A percentile compares a stretch with the other conserved stretches of the same genome.
These are phyloP conservation scores for Fusarium sp. DNA, from an alignment of 2,329 filamentous ascomycete species.

Conservation along the genomic window DNA sequence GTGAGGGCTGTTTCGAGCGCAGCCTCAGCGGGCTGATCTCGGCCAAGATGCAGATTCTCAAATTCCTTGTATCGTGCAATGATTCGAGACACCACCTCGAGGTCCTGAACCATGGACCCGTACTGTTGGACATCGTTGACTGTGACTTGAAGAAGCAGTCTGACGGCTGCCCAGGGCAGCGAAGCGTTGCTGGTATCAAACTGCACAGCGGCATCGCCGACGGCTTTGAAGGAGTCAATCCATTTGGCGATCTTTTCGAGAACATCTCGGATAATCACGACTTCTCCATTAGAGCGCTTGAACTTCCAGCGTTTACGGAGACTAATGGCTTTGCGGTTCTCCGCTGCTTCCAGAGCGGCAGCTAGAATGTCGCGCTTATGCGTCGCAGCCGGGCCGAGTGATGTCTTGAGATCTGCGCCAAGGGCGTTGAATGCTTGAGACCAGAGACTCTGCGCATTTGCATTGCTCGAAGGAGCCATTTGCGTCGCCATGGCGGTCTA, in stretches of 20 bases:
- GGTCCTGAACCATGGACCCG: not conserved
- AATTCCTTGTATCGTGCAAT: not conserved
- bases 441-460: not conserved
- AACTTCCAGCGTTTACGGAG: slow-evolving; percentile 12
- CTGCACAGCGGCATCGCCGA: not conserved
- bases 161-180: slow-evolving; percentile 4
- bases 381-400: not conserved
- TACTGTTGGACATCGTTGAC: not conserved
- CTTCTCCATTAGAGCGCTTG: not conserved
- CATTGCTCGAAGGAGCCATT: fast-evolving
- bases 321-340: not conserved
- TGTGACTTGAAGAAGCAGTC: not conserved
- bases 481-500: fast-evolving
- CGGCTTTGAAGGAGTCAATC: not conserved
- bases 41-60: not conserved
- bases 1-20: not conserved
- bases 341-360: not conserved
- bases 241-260: slow-evolving; percentile 8
- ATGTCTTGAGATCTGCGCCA: not conserved
- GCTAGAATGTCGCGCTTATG: not conserved
- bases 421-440: not conserved
- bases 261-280: slow-evolving; percentile 4
- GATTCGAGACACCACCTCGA: not conserved
- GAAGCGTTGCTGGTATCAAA: slow-evolving; percentile 1
- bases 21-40: not conserved